Conservation (phyloP, 2,329 filamentous ascomycete species). For the Hymenoscyphus repandus region DNA sequence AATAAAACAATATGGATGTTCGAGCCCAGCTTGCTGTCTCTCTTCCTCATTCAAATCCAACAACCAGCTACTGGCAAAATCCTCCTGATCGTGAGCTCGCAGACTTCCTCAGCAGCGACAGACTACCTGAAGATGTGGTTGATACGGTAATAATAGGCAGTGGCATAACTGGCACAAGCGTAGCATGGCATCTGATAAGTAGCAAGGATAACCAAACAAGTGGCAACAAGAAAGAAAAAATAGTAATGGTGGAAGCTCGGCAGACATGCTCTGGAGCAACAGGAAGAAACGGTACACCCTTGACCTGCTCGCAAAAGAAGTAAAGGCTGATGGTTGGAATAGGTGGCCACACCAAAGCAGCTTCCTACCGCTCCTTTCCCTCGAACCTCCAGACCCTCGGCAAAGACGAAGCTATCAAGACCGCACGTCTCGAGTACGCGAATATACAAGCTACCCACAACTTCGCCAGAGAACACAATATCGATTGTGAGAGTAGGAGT, state of each 20-base stretch:
- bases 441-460: slow-evolving; percentile 51
- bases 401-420: slow-evolving; percentile 12
- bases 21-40: slow-evolving; percentile 20
- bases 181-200: slow-evolving; percentile 24
- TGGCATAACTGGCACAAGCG: slow-evolving; percentile 20
- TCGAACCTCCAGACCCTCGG: slow-evolving; percentile 15
- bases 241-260: slow-evolving; percentile 34
- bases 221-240: slow-evolving; percentile 11
- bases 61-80: slow-evolving; percentile 33
- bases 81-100: slow-evolving; percentile 28
- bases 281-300: slow-evolving; percentile 31
- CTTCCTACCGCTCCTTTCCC: slow-evolving; percentile 28
- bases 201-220: slow-evolving; percentile 7
- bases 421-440: slow-evolving; percentile 44
- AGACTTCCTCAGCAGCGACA: slow-evolving; percentile 25
- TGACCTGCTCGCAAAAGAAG: not conserved
- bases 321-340: not conserved
- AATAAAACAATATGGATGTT: slow-evolving; percentile 15
- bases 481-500: slow-evolving; percentile 42
- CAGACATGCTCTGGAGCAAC: slow-evolving; percentile 33
- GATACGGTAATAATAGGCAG: slow-evolving; percentile 22
- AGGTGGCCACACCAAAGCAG: slow-evolving; percentile 32
- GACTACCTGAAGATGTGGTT: slow-evolving; percentile 11
- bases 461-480: slow-evolving; percentile 43
- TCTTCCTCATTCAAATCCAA: slow-evolving; percentile 30